These are phyloP conservation scores for Taiozyma sp. DNA, from an alignment of 1,139 yeast genomes.

Conservation along the genomic window DNA sequence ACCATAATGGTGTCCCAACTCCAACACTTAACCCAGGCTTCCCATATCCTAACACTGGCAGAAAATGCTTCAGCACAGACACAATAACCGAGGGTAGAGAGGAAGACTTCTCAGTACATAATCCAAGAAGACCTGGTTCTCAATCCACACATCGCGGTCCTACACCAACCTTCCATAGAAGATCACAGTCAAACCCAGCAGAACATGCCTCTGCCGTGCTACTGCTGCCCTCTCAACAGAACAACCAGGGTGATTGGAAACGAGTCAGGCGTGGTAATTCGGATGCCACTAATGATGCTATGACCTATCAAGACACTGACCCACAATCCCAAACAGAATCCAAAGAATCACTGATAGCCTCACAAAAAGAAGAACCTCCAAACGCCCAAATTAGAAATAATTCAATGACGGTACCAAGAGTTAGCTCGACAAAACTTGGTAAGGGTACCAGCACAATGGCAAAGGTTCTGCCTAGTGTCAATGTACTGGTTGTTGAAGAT, in stretches of 20 bases:
- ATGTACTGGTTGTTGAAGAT: slow-evolving; percentile 92
- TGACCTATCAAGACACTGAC: neutral
- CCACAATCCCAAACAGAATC: neutral
- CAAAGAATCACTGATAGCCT: neutral
- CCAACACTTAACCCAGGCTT: neutral
- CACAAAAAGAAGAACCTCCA: neutral
- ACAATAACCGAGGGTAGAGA: slow-evolving; percentile 20
- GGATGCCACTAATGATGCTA: neutral
- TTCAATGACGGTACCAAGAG: slow-evolving; percentile 1
- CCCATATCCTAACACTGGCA: neutral
- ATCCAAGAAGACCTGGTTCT: slow-evolving; percentile 6
- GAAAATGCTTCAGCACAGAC: slow-evolving; percentile 11
- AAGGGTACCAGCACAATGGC: slow-evolving; percentile 17
- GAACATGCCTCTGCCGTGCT: slow-evolving; percentile 22
- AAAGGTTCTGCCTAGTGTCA: slow-evolving; percentile 60
- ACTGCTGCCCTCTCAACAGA: slow-evolving; percentile 16
- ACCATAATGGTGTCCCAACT: neutral
- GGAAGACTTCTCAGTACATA: slow-evolving; percentile 10
- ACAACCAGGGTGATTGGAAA: neutral
- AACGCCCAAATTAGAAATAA: neutral
- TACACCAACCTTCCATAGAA: slow-evolving; percentile 14
- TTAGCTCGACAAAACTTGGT: slow-evolving; percentile 6
- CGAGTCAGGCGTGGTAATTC: neutral
- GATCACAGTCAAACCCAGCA: slow-evolving; percentile 22
- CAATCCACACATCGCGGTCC: slow-evolving; percentile 1